Evolutionary conservation across 2,329 filamentous ascomycete genomes (phyloP).

Genomic region (Alternaria rosae): DNA sequence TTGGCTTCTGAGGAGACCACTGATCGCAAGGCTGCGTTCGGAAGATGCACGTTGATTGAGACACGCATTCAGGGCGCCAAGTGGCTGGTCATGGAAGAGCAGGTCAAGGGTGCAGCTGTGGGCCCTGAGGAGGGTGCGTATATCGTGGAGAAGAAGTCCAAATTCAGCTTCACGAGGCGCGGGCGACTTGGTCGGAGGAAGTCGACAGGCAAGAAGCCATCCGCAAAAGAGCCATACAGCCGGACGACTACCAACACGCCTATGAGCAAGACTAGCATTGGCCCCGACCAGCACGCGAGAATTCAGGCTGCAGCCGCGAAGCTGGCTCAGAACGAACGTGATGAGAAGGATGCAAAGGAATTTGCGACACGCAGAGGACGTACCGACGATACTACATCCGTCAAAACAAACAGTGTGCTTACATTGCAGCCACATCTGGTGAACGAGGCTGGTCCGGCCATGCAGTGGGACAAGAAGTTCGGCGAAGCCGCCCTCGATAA

Average conservation of each 20-base stretch:
- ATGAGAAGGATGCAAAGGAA: conserved; percentile 61
- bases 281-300: conserved; percentile 87
- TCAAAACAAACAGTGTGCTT: conserved; percentile 88
- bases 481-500: conserved; percentile 92
- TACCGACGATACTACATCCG: conserved; percentile 61
- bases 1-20: conserved; percentile 87
- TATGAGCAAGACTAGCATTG: conserved; percentile 82
- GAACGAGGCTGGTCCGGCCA: conserved; percentile 86
- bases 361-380: conserved; percentile 63
- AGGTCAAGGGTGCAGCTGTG: conserved; percentile 89
- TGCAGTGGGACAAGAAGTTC: conserved; percentile 97
- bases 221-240: conserved; percentile 60
- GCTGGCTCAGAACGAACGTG: conserved; percentile 74
- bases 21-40: conserved; percentile 89
- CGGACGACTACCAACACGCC: conserved; percentile 59
- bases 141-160: conserved; percentile 93
- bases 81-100: conserved; percentile 96
- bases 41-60: conserved; percentile 89
- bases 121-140: conserved; percentile 86
- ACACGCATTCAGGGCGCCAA: conserved; percentile 80
- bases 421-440: conserved; percentile 86
- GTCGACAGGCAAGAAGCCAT: conserved; percentile 53
- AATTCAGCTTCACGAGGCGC: conserved; percentile 83
- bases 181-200: conserved; percentile 68
- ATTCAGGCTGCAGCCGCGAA: conserved; percentile 91